Evolutionary conservation across 2,329 filamentous ascomycete species (phyloP).

Genomic region (Xylariaceae sp.): DNA sequence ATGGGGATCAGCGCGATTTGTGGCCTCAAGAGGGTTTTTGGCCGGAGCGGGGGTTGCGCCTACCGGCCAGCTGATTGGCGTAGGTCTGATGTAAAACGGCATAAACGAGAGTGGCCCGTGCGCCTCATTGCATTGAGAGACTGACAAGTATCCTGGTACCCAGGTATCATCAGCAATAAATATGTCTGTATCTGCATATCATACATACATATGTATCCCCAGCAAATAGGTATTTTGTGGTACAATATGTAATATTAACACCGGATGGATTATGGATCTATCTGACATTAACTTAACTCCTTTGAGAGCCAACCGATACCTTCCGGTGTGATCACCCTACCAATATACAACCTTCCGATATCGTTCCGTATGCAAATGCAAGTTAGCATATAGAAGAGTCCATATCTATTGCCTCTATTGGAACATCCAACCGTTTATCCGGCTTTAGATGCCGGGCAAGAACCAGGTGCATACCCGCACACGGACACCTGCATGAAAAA

Average conservation of each 20-base stretch:
- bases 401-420: neutral
- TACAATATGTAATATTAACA: no score
- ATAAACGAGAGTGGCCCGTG: conserved; percentile 26
- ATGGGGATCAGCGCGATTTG: conserved; percentile 30
- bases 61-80: conserved; percentile 2
- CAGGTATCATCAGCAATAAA: neutral
- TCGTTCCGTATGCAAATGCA: neutral
- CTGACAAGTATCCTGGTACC: conserved; percentile 8
- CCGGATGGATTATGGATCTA: no score
- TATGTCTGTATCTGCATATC: neutral
- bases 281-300: no score
- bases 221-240: neutral
- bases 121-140: conserved; percentile 33
- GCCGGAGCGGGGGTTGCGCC: conserved; percentile 12
- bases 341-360: neutral
- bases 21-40: conserved; percentile 20
- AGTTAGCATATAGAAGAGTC: neutral
- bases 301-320: neutral
- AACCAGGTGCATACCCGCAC: neutral
- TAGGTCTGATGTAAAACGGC: conserved; percentile 10
- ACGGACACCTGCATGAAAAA: neutral
- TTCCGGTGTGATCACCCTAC: neutral
- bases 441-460: neutral
- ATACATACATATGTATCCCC: neutral
- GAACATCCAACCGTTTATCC: neutral